Conservation (phyloP, 2,329 filamentous ascomycete species). For the Penicillium sp. region DNA sequence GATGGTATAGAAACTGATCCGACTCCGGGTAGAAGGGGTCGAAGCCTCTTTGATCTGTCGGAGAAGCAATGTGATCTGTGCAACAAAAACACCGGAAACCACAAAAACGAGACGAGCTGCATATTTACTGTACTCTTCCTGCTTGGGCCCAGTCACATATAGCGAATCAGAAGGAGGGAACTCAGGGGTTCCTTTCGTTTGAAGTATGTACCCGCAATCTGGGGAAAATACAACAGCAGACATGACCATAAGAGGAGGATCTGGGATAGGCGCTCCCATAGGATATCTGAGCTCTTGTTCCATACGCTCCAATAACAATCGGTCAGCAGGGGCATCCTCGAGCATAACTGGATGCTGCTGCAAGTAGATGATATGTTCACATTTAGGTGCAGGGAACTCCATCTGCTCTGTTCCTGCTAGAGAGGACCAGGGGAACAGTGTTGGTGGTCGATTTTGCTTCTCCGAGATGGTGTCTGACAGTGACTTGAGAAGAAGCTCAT, state of each 20-base stretch:
- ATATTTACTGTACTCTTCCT: conserved; percentile 47
- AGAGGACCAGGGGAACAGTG: conserved; percentile 66
- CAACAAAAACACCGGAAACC: conserved; percentile 42
- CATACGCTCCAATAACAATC: conserved; percentile 41
- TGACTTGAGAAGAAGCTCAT: conserved; percentile 61
- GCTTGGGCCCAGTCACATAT: conserved; percentile 51
- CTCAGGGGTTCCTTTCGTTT: conserved; percentile 52
- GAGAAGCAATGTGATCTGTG: conserved; percentile 50
- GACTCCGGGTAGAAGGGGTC: conserved; percentile 56
- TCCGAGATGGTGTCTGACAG: conserved; percentile 56
- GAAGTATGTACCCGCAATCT: conserved; percentile 57
- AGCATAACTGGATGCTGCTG: conserved; percentile 49
- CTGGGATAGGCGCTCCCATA: conserved; percentile 47
- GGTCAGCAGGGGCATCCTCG: conserved; percentile 24
- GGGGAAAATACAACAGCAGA: conserved; percentile 56
- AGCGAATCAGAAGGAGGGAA: conserved; percentile 43
- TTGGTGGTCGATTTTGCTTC: conserved; percentile 52
- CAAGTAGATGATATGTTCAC: conserved; percentile 79
- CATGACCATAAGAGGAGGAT: conserved; percentile 47
- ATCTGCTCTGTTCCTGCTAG: conserved; percentile 46
- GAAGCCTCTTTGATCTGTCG: conserved; percentile 57
- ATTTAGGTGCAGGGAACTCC: conserved; percentile 57
- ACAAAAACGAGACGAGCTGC: conserved; percentile 47
- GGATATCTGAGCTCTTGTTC: conserved; percentile 54
- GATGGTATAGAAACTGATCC: conserved; percentile 57